Evolutionary conservation across 2,329 filamentous ascomycete genomes (phyloP), one percentile per base, ranked within the genome.

Genomic region (Elsinoe necatrix): DNA sequence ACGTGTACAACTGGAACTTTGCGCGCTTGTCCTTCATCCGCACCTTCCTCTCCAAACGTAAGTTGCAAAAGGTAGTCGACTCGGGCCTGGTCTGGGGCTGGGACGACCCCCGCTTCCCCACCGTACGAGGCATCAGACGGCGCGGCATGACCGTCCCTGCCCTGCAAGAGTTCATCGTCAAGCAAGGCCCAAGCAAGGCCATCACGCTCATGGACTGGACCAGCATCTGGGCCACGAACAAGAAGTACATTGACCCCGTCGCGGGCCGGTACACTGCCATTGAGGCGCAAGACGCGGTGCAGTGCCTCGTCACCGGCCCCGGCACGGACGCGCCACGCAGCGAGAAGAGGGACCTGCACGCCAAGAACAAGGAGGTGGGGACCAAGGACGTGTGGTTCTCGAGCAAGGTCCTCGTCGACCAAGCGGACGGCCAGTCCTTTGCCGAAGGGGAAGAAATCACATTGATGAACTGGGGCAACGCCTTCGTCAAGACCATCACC

Each of bases 381-480:
- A 84, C 77, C 64, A 96, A 96, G 80, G 87, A 89, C 73, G 88
- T 95, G 4, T 79, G 82, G 23, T 95, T 85, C 70, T 87, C 86
- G 67, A 80, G 80, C 57, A 80, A 84, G 60, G 77, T 96, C 62
- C 76, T 93, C 59, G 75, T 97, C 54, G 92, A 96, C 68, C 92
- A 96, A 72, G 86, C 80, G 45, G 92, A 97, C 65, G 89, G 86
- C 60, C 85, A 85, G 69, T 80, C 80, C 23, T 95, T 96, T 73
- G 86, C 83, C 64, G 79, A 86, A 59, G 84, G 86, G 67, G 92
- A 97, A 75, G 91, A 96, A 72, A 88, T 97, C 65, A 96, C 92
- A 0, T 79, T 96, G 41, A 96, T 96, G 92, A 87, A 87, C 70
- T 97, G 92, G 92, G 93, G 92, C 64, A 95, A 95, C 66, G 89